Evolutionary conservation across 345 rosid genomes (phyloP).

Genomic region (Eucalyptus cloeziana): DNA sequence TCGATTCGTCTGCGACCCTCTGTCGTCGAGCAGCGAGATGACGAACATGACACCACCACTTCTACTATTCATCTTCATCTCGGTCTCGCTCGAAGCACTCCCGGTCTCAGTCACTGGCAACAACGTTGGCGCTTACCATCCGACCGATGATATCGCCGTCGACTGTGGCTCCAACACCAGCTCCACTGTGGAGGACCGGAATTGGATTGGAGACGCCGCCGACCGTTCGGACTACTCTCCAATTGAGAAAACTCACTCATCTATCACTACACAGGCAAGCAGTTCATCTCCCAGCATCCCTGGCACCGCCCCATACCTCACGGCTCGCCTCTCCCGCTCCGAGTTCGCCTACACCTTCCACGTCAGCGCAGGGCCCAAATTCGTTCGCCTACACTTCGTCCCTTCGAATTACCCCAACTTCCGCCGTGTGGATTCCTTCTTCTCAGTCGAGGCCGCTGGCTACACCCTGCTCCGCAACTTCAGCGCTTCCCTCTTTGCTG

Average conservation of each 20-base stretch:
- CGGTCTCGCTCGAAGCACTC: not conserved
- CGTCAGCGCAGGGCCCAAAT: conserved; percentile 10
- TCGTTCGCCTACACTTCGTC: conserved; percentile 14
- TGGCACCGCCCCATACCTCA: not conserved
- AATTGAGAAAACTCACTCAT: not conserved
- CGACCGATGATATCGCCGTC: not conserved
- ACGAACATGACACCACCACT: not conserved
- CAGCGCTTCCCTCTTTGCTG: conserved; percentile 5
- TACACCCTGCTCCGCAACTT: conserved; percentile 8
- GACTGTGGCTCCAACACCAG: not conserved
- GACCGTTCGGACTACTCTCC: not conserved
- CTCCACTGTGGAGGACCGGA: not conserved
- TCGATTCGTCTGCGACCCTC: not conserved
- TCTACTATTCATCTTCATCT: not conserved
- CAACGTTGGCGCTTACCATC: not conserved
- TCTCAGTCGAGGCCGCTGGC: conserved; percentile 1
- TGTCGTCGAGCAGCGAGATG: not conserved
- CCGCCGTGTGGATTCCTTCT: not conserved
- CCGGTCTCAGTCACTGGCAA: not conserved
- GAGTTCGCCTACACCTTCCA: conserved; percentile 14
- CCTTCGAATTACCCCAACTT: not conserved
- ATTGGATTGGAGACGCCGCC: conserved; percentile 1
- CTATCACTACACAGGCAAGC: not conserved
- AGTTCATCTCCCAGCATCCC: not conserved
- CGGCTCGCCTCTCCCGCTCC: conserved; percentile 3